A percentile compares a stretch with the other conserved stretches of the same genome.
Conservation (phyloP, 192 early-diverging fungal genomes). For the Pilobolus umbonatus region DNA sequence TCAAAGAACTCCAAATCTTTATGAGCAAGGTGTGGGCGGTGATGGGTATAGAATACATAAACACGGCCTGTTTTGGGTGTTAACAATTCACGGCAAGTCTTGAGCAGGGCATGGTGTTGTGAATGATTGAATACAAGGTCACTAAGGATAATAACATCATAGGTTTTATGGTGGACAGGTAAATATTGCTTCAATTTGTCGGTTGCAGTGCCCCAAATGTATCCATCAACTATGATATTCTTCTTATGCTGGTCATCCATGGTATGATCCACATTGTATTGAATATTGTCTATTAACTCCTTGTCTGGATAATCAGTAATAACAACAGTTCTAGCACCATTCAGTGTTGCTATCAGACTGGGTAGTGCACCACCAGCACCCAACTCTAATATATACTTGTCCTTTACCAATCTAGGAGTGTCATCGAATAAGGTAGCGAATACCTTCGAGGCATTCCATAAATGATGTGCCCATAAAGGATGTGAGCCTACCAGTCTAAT, state of each 20-base stretch:
- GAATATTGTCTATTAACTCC: conserved; percentile 72
- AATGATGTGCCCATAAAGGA: conserved; percentile 80
- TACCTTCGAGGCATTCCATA: conserved; percentile 89
- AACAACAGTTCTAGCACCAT: conserved; percentile 67
- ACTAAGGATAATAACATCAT: conserved; percentile 78
- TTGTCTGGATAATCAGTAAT: conserved; percentile 78
- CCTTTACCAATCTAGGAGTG: conserved; percentile 49
- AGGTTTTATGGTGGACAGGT: conserved; percentile 33
- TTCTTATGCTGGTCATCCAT: conserved; percentile 28
- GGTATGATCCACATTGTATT: conserved; percentile 58
- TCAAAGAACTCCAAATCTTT: conserved; percentile 82
- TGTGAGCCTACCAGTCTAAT: conserved; percentile 67
- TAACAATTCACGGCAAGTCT: conserved; percentile 59
- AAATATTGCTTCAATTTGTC: conserved; percentile 31
- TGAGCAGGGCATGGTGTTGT: conserved; percentile 72
- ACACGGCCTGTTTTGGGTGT: conserved; percentile 55
- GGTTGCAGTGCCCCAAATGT: conserved; percentile 67
- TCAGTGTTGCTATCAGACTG: conserved; percentile 63
- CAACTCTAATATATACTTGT: conserved; percentile 73
- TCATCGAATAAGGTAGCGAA: conserved; percentile 77
- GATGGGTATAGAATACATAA: conserved; percentile 80
- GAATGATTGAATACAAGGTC: conserved; percentile 90
- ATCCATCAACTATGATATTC: conserved; percentile 33
- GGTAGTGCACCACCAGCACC: conserved; percentile 83
- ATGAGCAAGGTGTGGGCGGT: conserved; percentile 74